Conservation (phyloP, 1,139 yeast genomes). For the Hemisphaericaspora xylanilytica region DNA sequence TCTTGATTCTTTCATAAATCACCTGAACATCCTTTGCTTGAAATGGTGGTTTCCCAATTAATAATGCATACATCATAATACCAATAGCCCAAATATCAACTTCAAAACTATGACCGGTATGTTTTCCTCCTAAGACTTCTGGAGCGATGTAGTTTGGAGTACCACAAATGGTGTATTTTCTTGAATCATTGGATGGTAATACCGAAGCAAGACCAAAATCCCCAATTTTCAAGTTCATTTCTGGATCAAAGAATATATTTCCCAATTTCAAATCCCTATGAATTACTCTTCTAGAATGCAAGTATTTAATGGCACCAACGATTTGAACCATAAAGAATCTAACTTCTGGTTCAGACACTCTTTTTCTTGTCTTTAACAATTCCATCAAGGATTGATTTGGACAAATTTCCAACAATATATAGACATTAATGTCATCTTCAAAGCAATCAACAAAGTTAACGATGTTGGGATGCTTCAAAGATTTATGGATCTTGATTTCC, state of each 20-base stretch:
- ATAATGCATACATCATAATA: constrained; percentile 87
- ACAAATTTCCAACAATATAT: constrained; percentile 89
- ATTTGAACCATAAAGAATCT: constrained; percentile 88
- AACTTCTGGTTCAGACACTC: constrained; percentile 87
- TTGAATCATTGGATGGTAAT: constrained; percentile 61
- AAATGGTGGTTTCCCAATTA: constrained; percentile 94
- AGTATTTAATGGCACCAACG: constrained; percentile 87
- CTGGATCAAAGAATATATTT: constrained; percentile 86
- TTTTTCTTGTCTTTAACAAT: constrained; percentile 76
- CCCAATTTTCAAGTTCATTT: constrained; percentile 91
- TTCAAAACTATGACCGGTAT: constrained; percentile 86
- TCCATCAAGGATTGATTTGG: constrained; percentile 94
- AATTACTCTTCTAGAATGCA: constrained; percentile 90
- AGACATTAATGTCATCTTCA: constrained; percentile 91
- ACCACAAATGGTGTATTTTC: constrained; percentile 93
- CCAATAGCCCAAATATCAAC: constrained; percentile 98
- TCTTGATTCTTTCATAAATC: constrained; percentile 88
- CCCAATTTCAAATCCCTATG: constrained; percentile 95
- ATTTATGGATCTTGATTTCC: constrained; percentile 93
- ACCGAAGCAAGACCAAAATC: constrained; percentile 96
- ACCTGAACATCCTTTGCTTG: constrained; percentile 94
- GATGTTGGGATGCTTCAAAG: constrained; percentile 83
- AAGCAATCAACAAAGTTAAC: constrained; percentile 93
- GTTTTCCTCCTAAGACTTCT: constrained; percentile 87
- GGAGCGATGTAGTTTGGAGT: constrained; percentile 99